A percentile compares a stretch with the other conserved stretches of the same genome.
phyloP scores from a whole-genome alignment of 441 rosid genomes.

The Aquilaria agallochum region DNA sequence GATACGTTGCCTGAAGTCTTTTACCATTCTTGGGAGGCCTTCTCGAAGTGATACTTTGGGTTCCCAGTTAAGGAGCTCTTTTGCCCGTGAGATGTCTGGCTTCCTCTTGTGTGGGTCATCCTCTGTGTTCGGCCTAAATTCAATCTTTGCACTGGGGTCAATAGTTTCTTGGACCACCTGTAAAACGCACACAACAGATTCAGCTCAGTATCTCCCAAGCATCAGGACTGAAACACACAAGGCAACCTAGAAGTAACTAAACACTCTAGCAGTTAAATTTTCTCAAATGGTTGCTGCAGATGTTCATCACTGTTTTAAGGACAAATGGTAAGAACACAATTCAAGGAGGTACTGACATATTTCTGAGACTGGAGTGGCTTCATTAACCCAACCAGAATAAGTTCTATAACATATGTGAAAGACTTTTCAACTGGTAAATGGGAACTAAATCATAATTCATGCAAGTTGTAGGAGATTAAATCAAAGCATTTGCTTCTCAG shows the following conservation, averaged over 20 bases:
- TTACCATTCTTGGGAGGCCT: slow-evolving; percentile 80
- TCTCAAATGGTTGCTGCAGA: not conserved
- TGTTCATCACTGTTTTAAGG: not conserved
- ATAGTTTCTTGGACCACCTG: slow-evolving; percentile 91
- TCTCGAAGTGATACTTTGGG: slow-evolving; percentile 69
- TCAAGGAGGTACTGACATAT: too few species aligned
- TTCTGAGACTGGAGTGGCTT: too few species aligned
- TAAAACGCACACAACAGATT: not conserved
- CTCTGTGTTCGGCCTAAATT: slow-evolving; percentile 78
- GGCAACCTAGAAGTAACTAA: too few species aligned
- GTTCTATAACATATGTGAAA: too few species aligned
- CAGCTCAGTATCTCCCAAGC: slow-evolving; percentile 4
- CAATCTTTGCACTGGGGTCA: slow-evolving; percentile 77
- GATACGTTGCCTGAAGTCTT: slow-evolving; percentile 71
- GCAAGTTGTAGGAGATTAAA: too few species aligned
- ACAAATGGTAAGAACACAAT: not conserved
- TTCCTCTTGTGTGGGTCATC: slow-evolving; percentile 97
- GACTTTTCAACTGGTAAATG: too few species aligned
- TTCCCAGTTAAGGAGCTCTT: slow-evolving; percentile 82
- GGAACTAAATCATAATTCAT: too few species aligned
- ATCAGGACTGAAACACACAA: not conserved
- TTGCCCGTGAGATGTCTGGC: slow-evolving; percentile 77
- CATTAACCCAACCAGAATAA: too few species aligned
- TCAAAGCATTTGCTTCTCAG: too few species aligned
- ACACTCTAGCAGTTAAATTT: too few species aligned